Base-by-base conservation (phyloP, 495 filamentous ascomycete genomes). In the Friedmanniomyces simplex region DNA sequence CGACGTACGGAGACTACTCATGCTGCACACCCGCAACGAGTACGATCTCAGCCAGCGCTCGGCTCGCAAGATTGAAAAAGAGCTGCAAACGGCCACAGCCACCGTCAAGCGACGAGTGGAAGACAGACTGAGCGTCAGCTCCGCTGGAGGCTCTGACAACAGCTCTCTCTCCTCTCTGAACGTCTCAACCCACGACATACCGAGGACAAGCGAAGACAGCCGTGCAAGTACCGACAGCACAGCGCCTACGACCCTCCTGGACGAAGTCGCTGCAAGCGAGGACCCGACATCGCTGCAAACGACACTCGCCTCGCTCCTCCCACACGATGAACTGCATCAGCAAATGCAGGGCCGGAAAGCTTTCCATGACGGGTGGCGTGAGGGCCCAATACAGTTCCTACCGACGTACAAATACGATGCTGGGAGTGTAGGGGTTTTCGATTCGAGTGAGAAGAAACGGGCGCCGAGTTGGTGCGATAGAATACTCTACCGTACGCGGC, bases 381-480 rank as follows among this genome's bases (percentile, higher is more conserved):
- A 99, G 73, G 94, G 94, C 0, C 74, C 79, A 8, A 94, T 99
- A 41, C 77, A 77, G 7, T 99, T 97, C 66, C 66, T 96, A 28
- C 94, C 94, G 13, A 94, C 91, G 0, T 99, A 98, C 73, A 98
- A 98, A 70, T 99, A 97, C 62, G 94, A 99, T 65, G 77, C 93
- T 37, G 94, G 94, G n/a, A 95, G 86, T 37, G 83, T 96, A 54
- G 88, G 88, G 3, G 77, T 86, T 57, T 97, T 96, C 67, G 94
- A 99, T 71, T 87, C 89, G 0, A 95, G 89, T 58, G 94, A 96
- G 63, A 99, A 97, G 75, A 81, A 84, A 50, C 77, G 94, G 50
- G 85, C 86, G 14, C 94, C 94, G 4, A 95, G 89, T 67, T 99
- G 91, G 91, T 99, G 94, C 68, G 94, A 99, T 70, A 84, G 94